Base-by-base conservation (phyloP, 768 basidiomycete genomes). In the Boletus sensibilis region DNA sequence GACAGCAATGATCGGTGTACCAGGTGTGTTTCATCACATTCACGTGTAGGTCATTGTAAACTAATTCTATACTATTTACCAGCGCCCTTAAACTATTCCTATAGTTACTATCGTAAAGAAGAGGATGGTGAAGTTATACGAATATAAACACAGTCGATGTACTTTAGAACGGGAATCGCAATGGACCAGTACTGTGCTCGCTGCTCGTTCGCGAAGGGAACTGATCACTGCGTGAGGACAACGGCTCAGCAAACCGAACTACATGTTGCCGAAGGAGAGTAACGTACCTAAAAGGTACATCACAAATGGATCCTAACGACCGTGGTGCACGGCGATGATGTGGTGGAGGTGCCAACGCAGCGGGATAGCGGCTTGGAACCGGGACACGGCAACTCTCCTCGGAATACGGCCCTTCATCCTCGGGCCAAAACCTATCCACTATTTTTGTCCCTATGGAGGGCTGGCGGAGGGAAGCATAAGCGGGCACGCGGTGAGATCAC, bases 361-460 rank as follows among this genome's bases (percentile, higher is more conserved):
- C 37, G 12, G 68, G 50, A 55, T 62, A 70, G 21, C 31, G 41
- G 34, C 50, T 55, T 35, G 50, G 41, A 20, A 35, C 57, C 10
- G 55, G 43, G 20, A 33, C 35, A 27, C 12, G 53, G 59, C 43
- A 48, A 59, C 55, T 60, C 58, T 63, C 68, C 63, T 64, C 64
- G 55, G 60, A 49, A 33, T 27, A 53, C 8, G 33, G 35, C 6
- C 52, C 46, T 39, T 70, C 70, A 25, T 70, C 71, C 55, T 70
- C 65, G 49, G 71, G 69, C 67, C 69, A 72, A 58, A 71, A 71
- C 2, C 59, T 57, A 33, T 72, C 71, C 20, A 67, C 29, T 0
- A 71, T 71, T 58, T 67, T 71, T 4, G 61, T 49, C 29, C 69
- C 69, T 52, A 72, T 62, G 10, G 55, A 48, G 21, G 68, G 69